Evolutionary conservation across 2,329 filamentous ascomycete genomes (phyloP).

Genomic region (Fusarium sarcochroum): DNA sequence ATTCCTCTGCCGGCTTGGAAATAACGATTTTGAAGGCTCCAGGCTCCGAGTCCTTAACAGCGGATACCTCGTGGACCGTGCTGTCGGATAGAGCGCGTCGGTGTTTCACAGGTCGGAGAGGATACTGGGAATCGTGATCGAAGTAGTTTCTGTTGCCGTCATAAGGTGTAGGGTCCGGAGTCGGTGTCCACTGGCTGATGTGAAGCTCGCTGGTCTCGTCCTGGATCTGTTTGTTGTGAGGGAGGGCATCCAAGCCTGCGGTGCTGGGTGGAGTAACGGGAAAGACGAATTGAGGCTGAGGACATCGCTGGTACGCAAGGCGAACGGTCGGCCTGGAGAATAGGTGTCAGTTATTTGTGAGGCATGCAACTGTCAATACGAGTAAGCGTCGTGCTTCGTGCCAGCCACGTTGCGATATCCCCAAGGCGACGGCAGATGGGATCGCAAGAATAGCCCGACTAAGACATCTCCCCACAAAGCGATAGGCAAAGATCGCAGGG

Average conservation of each 20-base stretch:
- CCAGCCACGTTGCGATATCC: constrained; percentile 33
- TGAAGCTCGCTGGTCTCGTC: constrained; percentile 49
- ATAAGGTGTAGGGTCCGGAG: constrained; percentile 56
- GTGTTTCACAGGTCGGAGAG: constrained; percentile 55
- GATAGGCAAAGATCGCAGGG: constrained; percentile 21
- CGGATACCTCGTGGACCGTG: constrained; percentile 75
- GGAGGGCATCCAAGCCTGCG: constrained; percentile 66
- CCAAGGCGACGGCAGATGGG: constrained; percentile 20
- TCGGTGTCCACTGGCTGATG: constrained; percentile 60
- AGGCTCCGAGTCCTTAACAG: constrained; percentile 67
- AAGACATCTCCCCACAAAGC: constrained; percentile 37
- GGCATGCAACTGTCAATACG: constrained; percentile 30
- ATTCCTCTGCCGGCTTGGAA: constrained; percentile 74
- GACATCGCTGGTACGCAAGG: constrained; percentile 72
- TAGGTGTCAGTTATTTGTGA: constrained; percentile 40
- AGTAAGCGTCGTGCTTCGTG: constrained; percentile 26
- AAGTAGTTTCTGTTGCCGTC: constrained; percentile 54
- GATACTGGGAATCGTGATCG: constrained; percentile 40
- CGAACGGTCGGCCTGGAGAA: constrained; percentile 70
- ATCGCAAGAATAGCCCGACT: constrained; percentile 24
- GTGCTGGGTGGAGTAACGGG: constrained; percentile 72
- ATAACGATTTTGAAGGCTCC: constrained; percentile 86
- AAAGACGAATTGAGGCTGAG: constrained; percentile 72
- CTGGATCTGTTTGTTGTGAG: constrained; percentile 47
- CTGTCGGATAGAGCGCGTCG: constrained; percentile 82